Base-by-base conservation (phyloP, 331 rosid species). In the Quercus tomentella region DNA sequence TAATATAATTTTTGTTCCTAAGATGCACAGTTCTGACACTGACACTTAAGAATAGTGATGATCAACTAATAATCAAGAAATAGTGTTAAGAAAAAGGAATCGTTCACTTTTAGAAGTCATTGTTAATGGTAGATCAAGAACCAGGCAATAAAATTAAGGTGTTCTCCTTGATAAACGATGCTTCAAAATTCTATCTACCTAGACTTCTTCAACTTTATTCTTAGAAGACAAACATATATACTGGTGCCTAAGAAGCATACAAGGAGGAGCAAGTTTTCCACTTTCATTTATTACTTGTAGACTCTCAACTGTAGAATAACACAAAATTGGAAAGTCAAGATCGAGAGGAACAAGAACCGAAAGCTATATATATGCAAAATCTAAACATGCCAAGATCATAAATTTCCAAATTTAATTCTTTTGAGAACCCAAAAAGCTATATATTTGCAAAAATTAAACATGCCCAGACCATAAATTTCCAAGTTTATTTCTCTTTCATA, bases 1-100 rank as follows among this genome's bases (percentile, higher is more conserved):
- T 30, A n/a, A 79, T 62, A 70, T 82, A 82, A 62, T 73, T 77
- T 74, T 28, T 22, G 75, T 77, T 49, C 54, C 80, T 62, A 23
- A 73, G 82, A 78, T 75, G 84, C 82, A 84, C 82, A 84, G 76
- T 80, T 88, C 85, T 84, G 84, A 78, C 83, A 83, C 80, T 82
- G 86, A 78, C 86, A 79, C 71, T 74, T 79, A 73, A 77, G 79
- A 71, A 76, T 82, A 84, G 82, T 77, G 82, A 84, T 82, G 79
- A 77, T 78, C 78, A 12, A 49, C 45, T 49, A 49, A 49, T 73
- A 68, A 83, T 81, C 81, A 80, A 75, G 37, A 69, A 77, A 33
- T 60, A 69, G 83, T 75, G 21, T 63, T 80, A 76, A 82, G 56
- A 57, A 78, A 58, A 73, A 58, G 74, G 78, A 83, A 72, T 75